Base-by-base conservation (phyloP, 2,329 filamentous ascomycete species). In the Cytospora chrysosperma region DNA sequence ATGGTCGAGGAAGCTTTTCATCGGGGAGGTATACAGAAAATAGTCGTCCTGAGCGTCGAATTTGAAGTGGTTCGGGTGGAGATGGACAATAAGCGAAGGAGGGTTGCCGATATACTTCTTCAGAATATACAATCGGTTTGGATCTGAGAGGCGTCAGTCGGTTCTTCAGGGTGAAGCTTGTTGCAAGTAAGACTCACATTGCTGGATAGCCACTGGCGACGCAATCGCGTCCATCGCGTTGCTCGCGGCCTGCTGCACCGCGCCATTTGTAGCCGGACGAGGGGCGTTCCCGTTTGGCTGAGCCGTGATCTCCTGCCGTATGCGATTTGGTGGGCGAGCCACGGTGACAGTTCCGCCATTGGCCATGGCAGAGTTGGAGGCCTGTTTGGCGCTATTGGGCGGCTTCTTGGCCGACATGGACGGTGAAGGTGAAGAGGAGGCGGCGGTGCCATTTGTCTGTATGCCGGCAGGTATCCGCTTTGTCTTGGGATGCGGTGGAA, bases 41-140 rank as follows among this genome's bases (percentile, higher is more conserved):
- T 91, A 94, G 72, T 93, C 91, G 75, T 97, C 93, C 76, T 97
- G 94, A 70, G 93, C 88, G 70, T 98, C 94, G 77, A 99, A 96
- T 63, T 90, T 87, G 73, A 97, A 98, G 76, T 97, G 89, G 5
- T 85, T 92, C 12, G 88, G 83, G 73, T 97, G 88, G 34, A 99
- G 81, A 74, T 97, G 93, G 27, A 99, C 81, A 57, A 94, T 87
- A 27, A 99, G 81, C 4, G 94, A 98, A 0, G 95, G 93, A 10
- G 88, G 86, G 57, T 82, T 82, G 81, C 92, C 71, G 77, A 82
- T 54, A 43, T 65, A 67, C 47, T 67, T 67, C 26, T 60, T 62
- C 27, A 67, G 49, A 8, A 67, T 59, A 78, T 79, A 71, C 84
- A 86, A 49, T 80, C 57, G 64, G 12, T 53, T 55, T 32, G 64